Conservation (phyloP, 306 rosid species). For the Rosa multiflora region DNA sequence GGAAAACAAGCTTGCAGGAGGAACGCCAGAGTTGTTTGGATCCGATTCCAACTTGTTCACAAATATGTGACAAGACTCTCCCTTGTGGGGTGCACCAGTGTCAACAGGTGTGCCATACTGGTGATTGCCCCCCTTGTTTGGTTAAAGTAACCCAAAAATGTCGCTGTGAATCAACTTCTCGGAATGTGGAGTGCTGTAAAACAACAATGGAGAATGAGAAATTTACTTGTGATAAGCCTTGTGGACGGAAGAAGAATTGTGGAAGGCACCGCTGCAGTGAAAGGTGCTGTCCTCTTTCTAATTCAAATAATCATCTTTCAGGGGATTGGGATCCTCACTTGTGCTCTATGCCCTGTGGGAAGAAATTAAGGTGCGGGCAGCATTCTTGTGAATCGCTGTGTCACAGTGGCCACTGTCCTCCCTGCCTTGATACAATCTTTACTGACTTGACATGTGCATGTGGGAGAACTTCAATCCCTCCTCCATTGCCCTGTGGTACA, state of each 20-base stretch:
- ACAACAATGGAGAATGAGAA: constrained; percentile 43
- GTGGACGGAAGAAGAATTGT: constrained; percentile 86
- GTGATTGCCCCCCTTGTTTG: constrained; percentile 77
- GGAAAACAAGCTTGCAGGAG: constrained; percentile 72
- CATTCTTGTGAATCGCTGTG: constrained; percentile 82
- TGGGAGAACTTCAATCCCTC: constrained; percentile 80
- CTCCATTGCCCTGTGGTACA: constrained; percentile 91
- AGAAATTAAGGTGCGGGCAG: constrained; percentile 88
- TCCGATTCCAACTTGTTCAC: constrained; percentile 77
- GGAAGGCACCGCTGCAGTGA: constrained; percentile 95
- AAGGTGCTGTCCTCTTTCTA: constrained; percentile 75
- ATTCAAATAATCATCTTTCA: constrained; percentile 32
- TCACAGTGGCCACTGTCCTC: constrained; percentile 94
- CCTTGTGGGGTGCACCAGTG: constrained; percentile 65
- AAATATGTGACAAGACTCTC: constrained; percentile 61
- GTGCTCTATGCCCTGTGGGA: constrained; percentile 77
- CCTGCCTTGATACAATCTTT: constrained; percentile 89
- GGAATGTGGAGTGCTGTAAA: constrained; percentile 71
- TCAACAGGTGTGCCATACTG: constrained; percentile 66
- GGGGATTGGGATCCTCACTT: constrained; percentile 90
- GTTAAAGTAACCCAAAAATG: constrained; percentile 74
- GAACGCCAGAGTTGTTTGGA: constrained; percentile 76
- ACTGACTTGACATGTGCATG: constrained; percentile 88
- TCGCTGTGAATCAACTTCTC: constrained; percentile 70
- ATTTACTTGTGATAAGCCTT: constrained; percentile 76